These are phyloP conservation scores for Speleostelium caveatum DNA, from an alignment of 78 protist species.

Conservation along the genomic window DNA sequence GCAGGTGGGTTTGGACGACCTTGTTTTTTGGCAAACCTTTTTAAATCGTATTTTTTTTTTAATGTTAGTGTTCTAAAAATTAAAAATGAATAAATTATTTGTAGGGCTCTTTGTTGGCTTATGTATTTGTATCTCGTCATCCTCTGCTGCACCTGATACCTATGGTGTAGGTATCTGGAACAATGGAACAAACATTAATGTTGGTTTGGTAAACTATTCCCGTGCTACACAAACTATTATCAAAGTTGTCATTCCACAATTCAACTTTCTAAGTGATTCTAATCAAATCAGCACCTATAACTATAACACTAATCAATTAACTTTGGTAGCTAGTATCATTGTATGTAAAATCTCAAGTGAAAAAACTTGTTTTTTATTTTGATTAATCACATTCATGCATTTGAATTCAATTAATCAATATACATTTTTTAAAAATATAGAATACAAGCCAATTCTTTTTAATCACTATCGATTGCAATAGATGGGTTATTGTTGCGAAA, in stretches of 20 bases:
- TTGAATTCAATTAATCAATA: no score
- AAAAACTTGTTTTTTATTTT: no score
- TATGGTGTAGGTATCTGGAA: background rate
- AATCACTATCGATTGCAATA: background rate
- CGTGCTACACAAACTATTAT: background rate
- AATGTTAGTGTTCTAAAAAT: no score
- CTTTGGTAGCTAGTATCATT: background rate
- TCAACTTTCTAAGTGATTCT: background rate
- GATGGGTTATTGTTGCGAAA: background rate
- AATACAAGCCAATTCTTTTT: background rate
- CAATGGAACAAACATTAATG: background rate
- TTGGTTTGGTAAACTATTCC: background rate
- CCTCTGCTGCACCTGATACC: background rate
- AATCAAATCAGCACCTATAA: background rate
- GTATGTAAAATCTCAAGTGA: background rate
- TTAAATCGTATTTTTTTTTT: no score
- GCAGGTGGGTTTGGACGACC: no score
- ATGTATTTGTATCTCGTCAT: background rate
- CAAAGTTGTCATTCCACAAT: background rate
- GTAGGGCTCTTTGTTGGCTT: background rate
- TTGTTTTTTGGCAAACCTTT: no score
- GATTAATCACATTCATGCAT: no score
- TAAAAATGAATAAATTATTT: background rate
- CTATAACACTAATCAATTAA: background rate
- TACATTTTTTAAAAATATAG: background rate